A percentile compares a stretch with the other conserved stretches of the same genome.
phyloP scores from a whole-genome alignment of 768 basidiomycete genomes.

The Calocybe indica region DNA sequence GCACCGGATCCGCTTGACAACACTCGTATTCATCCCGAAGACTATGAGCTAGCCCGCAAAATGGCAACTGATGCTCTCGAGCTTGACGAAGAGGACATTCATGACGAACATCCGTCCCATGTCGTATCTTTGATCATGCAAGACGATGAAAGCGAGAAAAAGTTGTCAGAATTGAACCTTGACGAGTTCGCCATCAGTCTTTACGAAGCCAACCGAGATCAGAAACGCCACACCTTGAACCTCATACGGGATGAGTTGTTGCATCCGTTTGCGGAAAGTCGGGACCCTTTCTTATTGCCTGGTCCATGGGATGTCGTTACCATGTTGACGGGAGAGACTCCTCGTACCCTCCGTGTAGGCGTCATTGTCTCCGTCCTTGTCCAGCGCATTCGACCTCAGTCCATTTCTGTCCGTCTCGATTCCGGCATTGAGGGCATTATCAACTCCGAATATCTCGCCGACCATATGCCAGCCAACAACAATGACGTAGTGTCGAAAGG shows the following conservation, averaged over 20 bases:
- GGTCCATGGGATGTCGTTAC: constrained; percentile 78
- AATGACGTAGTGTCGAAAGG: constrained; percentile 62
- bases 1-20: constrained; percentile 87
- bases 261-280: constrained; percentile 71
- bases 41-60: constrained; percentile 96
- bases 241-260: constrained; percentile 85
- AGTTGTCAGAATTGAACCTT: constrained; percentile 85
- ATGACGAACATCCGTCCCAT: constrained; percentile 87
- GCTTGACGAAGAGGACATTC: constrained; percentile 95
- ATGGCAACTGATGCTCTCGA: constrained; percentile 98
- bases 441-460: constrained; percentile 50
- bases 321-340: constrained; percentile 94
- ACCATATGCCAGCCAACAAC: constrained; percentile 32
- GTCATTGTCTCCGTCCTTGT: constrained; percentile 78
- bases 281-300: constrained; percentile 59
- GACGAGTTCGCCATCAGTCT: constrained; percentile 96
- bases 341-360: constrained; percentile 67
- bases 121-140: constrained; percentile 84
- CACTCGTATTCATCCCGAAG: constrained; percentile 95
- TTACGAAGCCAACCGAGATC: constrained; percentile 73
- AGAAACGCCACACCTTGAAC: constrained; percentile 86
- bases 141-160: constrained; percentile 70
- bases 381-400: constrained; percentile 43
- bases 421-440: constrained; percentile 89
- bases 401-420: constrained; percentile 73